Base-by-base conservation (phyloP, 148 eudicot species). In the Vaccinium myrtillus region DNA sequence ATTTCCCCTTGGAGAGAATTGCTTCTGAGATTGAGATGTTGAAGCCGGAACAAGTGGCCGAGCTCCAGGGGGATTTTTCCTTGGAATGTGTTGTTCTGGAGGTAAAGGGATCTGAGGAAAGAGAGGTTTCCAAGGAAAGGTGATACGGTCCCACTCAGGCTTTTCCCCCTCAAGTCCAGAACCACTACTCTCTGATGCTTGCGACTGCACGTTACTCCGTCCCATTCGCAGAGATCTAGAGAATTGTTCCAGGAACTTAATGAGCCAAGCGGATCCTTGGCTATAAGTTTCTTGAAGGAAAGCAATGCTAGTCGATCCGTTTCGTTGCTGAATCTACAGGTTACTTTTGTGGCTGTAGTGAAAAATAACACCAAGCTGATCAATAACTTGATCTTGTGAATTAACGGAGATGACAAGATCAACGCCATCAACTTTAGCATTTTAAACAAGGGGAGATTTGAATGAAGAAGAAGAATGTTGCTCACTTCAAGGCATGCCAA, bases 171-270 rank as follows among this genome's bases (percentile, higher is more conserved):
- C 30, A 27, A 27, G 30, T 27, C 30, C 30, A 27, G 30, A 27
- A 27, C 30, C 30, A 27, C 30, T 27, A 27, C 30, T 48, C 83
- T 63, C 7, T 14, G 13, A 48, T 63, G 83, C 49, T 55, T 18
- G 83, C 59, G 83, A n/a, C 54, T 15, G 21, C 81, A 78, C 0
- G 54, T 81, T 16, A 81, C 39, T 8, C 83, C 83, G 0, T 25
- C 46, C 84, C 84, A 82, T 12, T 82, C 12, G 27, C 84, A 82
- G 46, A 70, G 6, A 8, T 8, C 48, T 27, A 51, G 25, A 48
- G 84, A 82, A 48, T 30, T 14, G 11, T 82, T 81, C 83, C 75
- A 65, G 0, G 83, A 65, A 65, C 5, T 39, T 32, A 81, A 15
- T 0, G 67, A 25, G 18, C 82, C 54, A 39, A 30, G 19, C 0